Base-by-base conservation (phyloP, 768 basidiomycete species). In the Rhizopogon salebrosus region DNA sequence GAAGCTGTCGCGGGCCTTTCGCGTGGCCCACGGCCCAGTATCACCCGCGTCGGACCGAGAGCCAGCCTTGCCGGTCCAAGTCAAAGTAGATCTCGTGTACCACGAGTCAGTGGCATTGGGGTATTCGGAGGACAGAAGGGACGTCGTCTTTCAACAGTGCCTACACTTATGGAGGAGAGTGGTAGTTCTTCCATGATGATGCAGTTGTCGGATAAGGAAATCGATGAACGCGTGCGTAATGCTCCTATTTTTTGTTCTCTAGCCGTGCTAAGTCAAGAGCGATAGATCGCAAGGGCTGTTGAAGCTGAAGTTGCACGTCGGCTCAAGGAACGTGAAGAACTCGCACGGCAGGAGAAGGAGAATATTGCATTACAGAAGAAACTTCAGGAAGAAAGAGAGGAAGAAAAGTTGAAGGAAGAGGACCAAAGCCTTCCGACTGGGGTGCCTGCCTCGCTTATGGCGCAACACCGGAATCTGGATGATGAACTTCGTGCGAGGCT, bases 251-350 rank as follows among this genome's bases (percentile, higher is more conserved):
- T 35, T n/a, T n/a, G 27, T 16, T 29, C n/a, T n/a, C 37, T 38
- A 41, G 7, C 18, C 41, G 55, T 24, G 49, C 54, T 26, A 29
- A 41, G 45, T 7, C 38, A 23, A 20, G 5, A 37, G 20, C 10
- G 6, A 20, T 59, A 87, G 87, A 89, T 91, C 51, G 80, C 84
- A 42, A 80, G 74, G 57, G 84, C 83, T 7, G 89, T 91, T 27
- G 85, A 90, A 71, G 77, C 73, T 6, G 87, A 91, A 64, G 87
- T 87, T 49, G 79, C 83, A 14, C 74, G 84, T 55, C 78, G 87
- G 26, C 67, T 92, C 46, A 83, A 72, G 23, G 70, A 71, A 38
- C 67, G 64, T 70, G 75, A 62, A 70, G 67, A 62, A 4, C 60
- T 53, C 37, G 64, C 60, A 57, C 64, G 60, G 37, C 56, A 61